Conservation (phyloP, 163 green algal genomes). For the Scenedesmus sp. region DNA sequence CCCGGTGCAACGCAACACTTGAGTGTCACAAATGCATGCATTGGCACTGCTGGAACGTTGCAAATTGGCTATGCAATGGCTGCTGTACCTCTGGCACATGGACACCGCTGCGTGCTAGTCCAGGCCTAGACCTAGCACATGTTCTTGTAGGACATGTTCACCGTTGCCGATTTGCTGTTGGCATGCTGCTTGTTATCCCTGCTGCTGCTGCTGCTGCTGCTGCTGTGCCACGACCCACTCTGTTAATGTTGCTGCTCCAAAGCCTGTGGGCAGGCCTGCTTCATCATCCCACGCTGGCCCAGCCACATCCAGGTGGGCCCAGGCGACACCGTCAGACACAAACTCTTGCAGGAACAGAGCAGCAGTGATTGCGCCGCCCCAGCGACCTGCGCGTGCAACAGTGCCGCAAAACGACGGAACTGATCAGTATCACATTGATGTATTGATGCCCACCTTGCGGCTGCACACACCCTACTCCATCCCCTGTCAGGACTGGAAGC, state of each 20-base stretch:
- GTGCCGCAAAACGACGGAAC: not conserved
- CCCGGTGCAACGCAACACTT: no score
- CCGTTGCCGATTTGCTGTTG: no score
- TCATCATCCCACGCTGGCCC: conserved; percentile 43
- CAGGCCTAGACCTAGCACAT: no score
- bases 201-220: not conserved
- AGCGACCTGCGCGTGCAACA: conserved; percentile 55
- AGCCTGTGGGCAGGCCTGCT: conserved; percentile 40
- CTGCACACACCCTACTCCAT: not conserved
- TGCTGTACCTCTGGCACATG: no score
- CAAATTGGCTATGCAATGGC: no score
- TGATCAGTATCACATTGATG: not conserved
- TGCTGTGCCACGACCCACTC: conserved; percentile 31
- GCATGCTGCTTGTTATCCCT: no score
- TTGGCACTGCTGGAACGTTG: no score
- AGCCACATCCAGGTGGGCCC: conserved; percentile 86
- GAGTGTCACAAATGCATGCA: no score
- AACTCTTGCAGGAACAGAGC: conserved; percentile 96
- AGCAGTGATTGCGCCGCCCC: conserved; percentile 93
- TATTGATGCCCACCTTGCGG: no score
- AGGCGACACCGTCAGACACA: conserved; percentile 85
- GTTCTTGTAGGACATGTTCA: no score
- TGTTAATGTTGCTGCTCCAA: conserved; percentile 36
- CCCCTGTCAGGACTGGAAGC: not conserved
- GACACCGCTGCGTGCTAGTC: no score